Evolutionary conservation across 2,329 filamentous ascomycete species (phyloP), one percentile per base, ranked within the genome.

Genomic region (Fusarium sp.): DNA sequence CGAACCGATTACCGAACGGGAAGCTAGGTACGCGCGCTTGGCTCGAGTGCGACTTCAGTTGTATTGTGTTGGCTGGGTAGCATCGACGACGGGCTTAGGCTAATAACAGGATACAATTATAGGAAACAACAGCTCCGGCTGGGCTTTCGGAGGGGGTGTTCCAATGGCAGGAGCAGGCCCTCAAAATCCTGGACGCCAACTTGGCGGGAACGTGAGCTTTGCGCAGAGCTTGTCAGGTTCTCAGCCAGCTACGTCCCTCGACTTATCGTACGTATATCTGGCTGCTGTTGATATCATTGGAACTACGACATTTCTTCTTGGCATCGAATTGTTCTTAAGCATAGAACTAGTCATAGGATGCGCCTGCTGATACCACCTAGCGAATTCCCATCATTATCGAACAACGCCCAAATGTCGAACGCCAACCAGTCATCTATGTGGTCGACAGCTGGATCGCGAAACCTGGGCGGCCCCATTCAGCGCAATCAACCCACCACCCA

Each of bases 381-480:
- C 63, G 88, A 91, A 74, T 91, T 91, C 55, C 89, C 89, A 10
- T 89, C 88, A 22, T 78, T 91, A 70, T 89, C 87, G 51, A 89
- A 87, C 72, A 89, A 86, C 67, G 81, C 86, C 44, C 86, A 87
- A 72, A 77, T 87, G 43, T 79, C 83, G 28, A 84, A 77, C 59
- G 76, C 82, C 8, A 83, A 75, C 45, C 83, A 83, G 64, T 78
- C 82, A 15, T 85, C 85, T 7, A 81, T 89, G 78, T 89, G 87
- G 87, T 83, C 85, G 41, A 79, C 81, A 26, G 80, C 80, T 64
- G 82, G 82, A 8, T 79, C 83, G 19, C 80, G 86, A 64, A 84
- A 79, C 58, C 76, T 86, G 56, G 80, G 79, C 44, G 84, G 80
- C 2, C 80, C 80, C 28, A 79, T 85, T 61, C 85, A 84, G 67